Evolutionary conservation across 805 yeast genomes (phyloP).

Genomic region (Tetrapisispora fleetii): DNA sequence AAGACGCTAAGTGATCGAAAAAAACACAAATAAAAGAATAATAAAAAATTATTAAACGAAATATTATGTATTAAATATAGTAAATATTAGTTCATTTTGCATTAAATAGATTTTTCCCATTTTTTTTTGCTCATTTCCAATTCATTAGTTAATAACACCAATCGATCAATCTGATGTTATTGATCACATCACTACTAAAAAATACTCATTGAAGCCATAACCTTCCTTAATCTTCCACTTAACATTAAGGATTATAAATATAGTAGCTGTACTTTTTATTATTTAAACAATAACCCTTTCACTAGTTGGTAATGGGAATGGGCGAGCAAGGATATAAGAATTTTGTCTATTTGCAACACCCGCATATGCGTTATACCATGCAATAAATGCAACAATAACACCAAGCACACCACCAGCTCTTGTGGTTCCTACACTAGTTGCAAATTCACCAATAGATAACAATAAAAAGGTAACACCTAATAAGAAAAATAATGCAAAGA

Average conservation of each 20-base stretch:
- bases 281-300: constrained; percentile 5
- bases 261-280: not conserved
- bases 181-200: not conserved
- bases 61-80: not conserved
- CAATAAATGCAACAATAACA: constrained; percentile 47
- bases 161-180: not conserved
- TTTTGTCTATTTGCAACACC: constrained; percentile 59
- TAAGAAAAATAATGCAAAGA: constrained; percentile 45
- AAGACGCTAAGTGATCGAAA: too few relatives aligned
- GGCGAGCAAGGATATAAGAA: constrained; percentile 32
- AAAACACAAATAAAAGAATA: too few relatives aligned
- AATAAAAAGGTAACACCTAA: constrained; percentile 47
- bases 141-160: not conserved
- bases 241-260: too few relatives aligned
- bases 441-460: constrained; percentile 42
- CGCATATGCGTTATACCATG: constrained; percentile 65
- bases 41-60: not conserved
- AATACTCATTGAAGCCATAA: not conserved
- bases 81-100: not conserved
- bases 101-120: not conserved
- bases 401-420: constrained; percentile 62
- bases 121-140: not conserved
- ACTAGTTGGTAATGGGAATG: constrained; percentile 26
- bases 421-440: constrained; percentile 32
- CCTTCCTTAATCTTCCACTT: too few relatives aligned